Evolutionary conservation across 495 filamentous ascomycete species (phyloP), one percentile per base, ranked within the genome.

Genomic region (Tuber microsphaerosporum): DNA sequence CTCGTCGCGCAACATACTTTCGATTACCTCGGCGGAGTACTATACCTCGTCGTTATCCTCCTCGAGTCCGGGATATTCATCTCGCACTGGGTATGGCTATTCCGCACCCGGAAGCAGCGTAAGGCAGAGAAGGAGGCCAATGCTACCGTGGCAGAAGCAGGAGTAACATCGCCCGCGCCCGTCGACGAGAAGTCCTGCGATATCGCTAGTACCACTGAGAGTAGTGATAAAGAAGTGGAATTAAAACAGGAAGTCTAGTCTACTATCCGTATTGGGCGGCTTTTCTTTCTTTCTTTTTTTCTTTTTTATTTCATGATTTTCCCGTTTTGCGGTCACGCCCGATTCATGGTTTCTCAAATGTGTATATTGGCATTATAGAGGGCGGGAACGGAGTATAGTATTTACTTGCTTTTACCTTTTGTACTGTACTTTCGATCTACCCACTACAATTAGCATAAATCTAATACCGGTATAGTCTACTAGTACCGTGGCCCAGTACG

Each of bases 1-100:
- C 84, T 94, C 88, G 90, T 89, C 45, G 89, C 88, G 0, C 91
- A 94, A 80, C 86, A 89, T 26, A 88, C 86, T 0, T 93, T 93
- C 78, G 92, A 94, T 81, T 83, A 89, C 16, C 82, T 93, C 0
- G 92, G 90, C 7, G 91, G 91, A 2, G 86, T 89, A 0, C 85
- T 92, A 74, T 93, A 92, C 79, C 90, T 92, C 65, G 79, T 91
- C 7, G 90, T 89, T 88, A 84, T 91, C 43, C 46, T 90, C 16
- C 85, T 93, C 37, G 91, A 94, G 81, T 81, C 85, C 0, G 91
- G 91, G 2, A 92, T 94, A 71, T 92, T 92, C 76, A 31, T 84
- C 22, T 92, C 90, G 42, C 91, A 93, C 75, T 80, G 89, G 45
- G 84, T 91, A 71, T 93, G 91, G 90, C 86, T 90, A 2, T 84